phyloP scores from a whole-genome alignment of 495 filamentous ascomycete species.

The Sabuloglossum arenarium region DNA sequence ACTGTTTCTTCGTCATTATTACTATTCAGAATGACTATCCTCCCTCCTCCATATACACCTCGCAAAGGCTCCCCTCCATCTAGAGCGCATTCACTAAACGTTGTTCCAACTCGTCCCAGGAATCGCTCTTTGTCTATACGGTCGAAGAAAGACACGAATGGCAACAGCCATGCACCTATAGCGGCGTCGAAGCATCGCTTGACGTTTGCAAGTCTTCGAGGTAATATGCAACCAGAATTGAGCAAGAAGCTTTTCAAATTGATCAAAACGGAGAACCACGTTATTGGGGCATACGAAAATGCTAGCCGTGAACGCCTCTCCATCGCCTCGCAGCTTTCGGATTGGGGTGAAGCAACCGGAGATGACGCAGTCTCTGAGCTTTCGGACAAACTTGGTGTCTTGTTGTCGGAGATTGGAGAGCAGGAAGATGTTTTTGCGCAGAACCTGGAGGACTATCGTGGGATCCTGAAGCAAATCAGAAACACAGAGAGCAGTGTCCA shows the following conservation, averaged over 20 bases:
- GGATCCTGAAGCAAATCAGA: conserved; percentile 66
- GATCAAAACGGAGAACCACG: conserved; percentile 78
- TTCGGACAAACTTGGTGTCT: conserved; percentile 80
- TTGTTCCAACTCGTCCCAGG: conserved; percentile 11
- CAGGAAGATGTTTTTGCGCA: conserved; percentile 79
- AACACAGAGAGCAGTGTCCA: conserved; percentile 89
- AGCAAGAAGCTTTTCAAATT: conserved; percentile 68
- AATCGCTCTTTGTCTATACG: conserved; percentile 22
- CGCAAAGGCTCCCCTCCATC: neutral
- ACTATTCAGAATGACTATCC: neutral
- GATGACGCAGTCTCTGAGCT: conserved; percentile 79
- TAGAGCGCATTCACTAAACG: conserved; percentile 8
- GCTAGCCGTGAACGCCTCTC: conserved; percentile 63
- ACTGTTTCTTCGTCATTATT: neutral
- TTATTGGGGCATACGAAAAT: conserved; percentile 60
- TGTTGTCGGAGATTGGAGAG: conserved; percentile 76
- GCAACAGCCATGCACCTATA: conserved; percentile 4
- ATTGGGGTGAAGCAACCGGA: conserved; percentile 80
- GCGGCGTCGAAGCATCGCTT: conserved; percentile 36
- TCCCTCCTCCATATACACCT: conserved; percentile 2
- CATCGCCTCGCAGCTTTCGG: conserved; percentile 77
- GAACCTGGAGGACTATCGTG: conserved; percentile 64
- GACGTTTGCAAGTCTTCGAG: conserved; percentile 63
- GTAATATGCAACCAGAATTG: conserved; percentile 62
- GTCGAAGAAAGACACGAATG: conserved; percentile 17